phyloP scores from a whole-genome alignment of 345 rosid species.

The Geranium brycei region DNA sequence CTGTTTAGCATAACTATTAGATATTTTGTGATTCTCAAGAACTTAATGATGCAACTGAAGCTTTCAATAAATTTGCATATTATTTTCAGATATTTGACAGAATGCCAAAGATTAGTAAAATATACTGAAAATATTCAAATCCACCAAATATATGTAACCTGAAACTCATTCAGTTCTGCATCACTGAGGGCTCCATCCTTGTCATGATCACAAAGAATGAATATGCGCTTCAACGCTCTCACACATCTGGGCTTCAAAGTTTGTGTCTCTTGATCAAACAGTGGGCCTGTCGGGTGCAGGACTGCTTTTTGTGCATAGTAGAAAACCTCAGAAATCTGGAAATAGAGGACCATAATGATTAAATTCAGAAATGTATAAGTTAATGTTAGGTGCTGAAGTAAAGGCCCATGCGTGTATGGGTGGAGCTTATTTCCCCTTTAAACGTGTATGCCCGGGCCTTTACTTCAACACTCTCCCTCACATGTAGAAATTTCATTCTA shows the following conservation, averaged over 20 bases:
- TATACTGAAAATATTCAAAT: no score
- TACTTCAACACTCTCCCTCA: no score
- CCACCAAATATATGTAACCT: slow-evolving; percentile 23
- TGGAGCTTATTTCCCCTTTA: no score
- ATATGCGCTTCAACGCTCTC: slow-evolving; percentile 67
- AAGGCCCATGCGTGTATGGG: no score
- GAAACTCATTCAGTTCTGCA: slow-evolving; percentile 68
- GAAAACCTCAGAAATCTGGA: slow-evolving; percentile 76
- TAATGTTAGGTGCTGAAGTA: no score
- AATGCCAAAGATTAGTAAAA: neutral
- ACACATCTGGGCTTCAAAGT: slow-evolving; percentile 52
- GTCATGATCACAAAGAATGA: slow-evolving; percentile 60
- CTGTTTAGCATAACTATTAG: slow-evolving; percentile 20
- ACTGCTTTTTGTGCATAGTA: slow-evolving; percentile 73
- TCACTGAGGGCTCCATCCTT: slow-evolving; percentile 76
- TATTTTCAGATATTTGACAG: slow-evolving; percentile 3
- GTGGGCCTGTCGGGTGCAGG: slow-evolving; percentile 66
- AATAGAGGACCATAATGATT: neutral
- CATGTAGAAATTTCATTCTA: no score
- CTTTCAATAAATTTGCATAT: no score
- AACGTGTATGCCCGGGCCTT: no score
- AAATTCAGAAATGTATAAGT: neutral
- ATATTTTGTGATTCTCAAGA: no score
- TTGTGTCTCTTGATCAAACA: slow-evolving; percentile 70
- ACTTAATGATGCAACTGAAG: no score